phyloP scores from a whole-genome alignment of 2,329 filamentous ascomycete genomes.

The Hypoxylon sp. region DNA sequence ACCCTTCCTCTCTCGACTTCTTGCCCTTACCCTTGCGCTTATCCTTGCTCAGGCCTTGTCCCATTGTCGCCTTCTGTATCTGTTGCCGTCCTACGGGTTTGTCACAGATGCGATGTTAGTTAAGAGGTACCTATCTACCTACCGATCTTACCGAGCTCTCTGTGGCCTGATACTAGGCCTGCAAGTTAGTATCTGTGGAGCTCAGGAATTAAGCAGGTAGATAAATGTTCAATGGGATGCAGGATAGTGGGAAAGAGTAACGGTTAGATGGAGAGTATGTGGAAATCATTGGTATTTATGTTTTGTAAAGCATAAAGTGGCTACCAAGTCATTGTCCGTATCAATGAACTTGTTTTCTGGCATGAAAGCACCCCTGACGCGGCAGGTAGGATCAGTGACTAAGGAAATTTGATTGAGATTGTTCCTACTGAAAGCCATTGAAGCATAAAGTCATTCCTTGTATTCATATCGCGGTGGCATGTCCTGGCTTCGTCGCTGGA shows the following conservation, averaged over 20 bases:
- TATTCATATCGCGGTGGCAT: neutral
- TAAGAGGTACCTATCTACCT: neutral
- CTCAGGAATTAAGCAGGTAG: neutral
- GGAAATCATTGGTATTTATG: neutral
- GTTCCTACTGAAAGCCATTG: neutral
- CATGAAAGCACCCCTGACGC: neutral
- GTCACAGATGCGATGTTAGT: neutral
- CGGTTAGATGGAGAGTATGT: neutral
- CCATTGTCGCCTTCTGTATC: conserved; percentile 5
- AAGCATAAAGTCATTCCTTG: neutral
- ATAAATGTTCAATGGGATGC: neutral
- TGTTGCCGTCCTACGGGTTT: neutral
- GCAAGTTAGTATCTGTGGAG: neutral
- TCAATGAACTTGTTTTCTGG: neutral
- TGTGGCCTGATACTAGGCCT: neutral
- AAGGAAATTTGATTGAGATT: neutral
- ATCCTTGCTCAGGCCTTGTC: conserved; percentile 8
- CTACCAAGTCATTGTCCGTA: neutral
- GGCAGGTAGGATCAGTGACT: no score
- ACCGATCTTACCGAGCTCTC: neutral
- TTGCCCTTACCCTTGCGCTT: neutral
- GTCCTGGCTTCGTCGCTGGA: neutral
- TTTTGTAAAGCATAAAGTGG: neutral
- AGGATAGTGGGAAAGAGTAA: neutral
- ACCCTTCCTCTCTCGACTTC: neutral